Conservation (phyloP, 805 yeast species). For the Candida nonsorbophila region DNA sequence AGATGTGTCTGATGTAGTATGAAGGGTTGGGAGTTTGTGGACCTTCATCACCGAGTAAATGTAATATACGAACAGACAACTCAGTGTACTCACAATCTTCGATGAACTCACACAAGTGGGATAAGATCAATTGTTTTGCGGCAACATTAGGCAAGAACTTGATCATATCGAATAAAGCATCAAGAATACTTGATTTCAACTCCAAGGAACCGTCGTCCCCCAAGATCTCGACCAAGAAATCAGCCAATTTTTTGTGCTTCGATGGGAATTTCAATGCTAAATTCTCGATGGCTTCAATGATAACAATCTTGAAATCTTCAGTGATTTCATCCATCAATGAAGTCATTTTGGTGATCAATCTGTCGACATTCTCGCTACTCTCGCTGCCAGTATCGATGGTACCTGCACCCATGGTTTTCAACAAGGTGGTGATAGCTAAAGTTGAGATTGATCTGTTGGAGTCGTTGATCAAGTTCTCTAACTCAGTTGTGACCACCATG, state of each 20-base stretch:
- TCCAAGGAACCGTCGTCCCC: slow-evolving; percentile 87
- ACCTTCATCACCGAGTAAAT: slow-evolving; percentile 90
- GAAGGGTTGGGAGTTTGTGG: slow-evolving; percentile 84
- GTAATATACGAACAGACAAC: slow-evolving; percentile 87
- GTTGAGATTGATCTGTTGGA: slow-evolving; percentile 90
- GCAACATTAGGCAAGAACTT: slow-evolving; percentile 68
- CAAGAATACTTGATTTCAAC: slow-evolving; percentile 84
- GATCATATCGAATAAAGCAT: slow-evolving; percentile 88
- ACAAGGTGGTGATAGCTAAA: slow-evolving; percentile 91
- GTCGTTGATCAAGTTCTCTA: slow-evolving; percentile 84
- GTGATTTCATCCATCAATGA: slow-evolving; percentile 89
- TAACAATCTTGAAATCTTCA: slow-evolving; percentile 92
- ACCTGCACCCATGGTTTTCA: slow-evolving; percentile 87
- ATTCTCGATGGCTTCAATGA: slow-evolving; percentile 90
- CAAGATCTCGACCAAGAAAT: slow-evolving; percentile 76
- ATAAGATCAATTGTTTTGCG: slow-evolving; percentile 77
- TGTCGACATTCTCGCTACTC: slow-evolving; percentile 65
- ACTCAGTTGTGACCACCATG: slow-evolving; percentile 74
- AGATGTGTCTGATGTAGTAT: slow-evolving; percentile 88
- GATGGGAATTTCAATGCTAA: slow-evolving; percentile 90
- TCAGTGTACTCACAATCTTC: slow-evolving; percentile 98
- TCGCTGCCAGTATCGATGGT: slow-evolving; percentile 28
- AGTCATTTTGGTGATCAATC: slow-evolving; percentile 81
- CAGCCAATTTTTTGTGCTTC: slow-evolving; percentile 76
- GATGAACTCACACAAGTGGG: slow-evolving; percentile 90